A percentile compares a stretch with the other conserved stretches of the same genome.
phyloP scores from a whole-genome alignment of 1,139 yeast genomes.

The Yamadazyma aaseri region DNA sequence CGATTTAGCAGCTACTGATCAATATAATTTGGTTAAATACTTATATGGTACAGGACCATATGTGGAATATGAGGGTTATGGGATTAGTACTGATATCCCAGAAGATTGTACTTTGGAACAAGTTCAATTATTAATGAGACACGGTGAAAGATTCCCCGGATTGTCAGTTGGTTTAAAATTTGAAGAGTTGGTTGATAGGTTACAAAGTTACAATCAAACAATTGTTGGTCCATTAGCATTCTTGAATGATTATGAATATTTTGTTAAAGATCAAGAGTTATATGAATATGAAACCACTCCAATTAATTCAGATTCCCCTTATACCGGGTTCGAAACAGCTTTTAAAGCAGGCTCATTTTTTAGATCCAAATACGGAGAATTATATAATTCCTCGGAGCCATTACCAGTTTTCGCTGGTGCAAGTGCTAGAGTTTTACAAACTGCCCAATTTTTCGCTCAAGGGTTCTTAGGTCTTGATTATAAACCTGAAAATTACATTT shows the following conservation, averaged over 20 bases:
- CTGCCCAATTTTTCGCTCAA: slow-evolving; percentile 29
- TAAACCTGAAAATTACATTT: slow-evolving; percentile 16
- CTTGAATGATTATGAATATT: slow-evolving; percentile 26
- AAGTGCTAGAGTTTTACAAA: slow-evolving; percentile 30
- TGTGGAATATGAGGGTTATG: slow-evolving; percentile 33
- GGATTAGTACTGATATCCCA: slow-evolving; percentile 34
- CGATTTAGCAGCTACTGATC: slow-evolving; percentile 28
- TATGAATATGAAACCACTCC: slow-evolving; percentile 33
- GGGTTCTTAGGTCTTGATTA: slow-evolving; percentile 27
- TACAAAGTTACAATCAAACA: slow-evolving; percentile 19
- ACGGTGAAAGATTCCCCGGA: slow-evolving; percentile 39
- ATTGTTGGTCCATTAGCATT: slow-evolving; percentile 25
- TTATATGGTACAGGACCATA: slow-evolving; percentile 40
- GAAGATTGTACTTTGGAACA: slow-evolving; percentile 32
- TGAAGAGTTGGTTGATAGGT: slow-evolving; percentile 21
- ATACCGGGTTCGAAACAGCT: slow-evolving; percentile 27
- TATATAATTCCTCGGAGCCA: slow-evolving; percentile 19
- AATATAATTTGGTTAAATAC: slow-evolving; percentile 30
- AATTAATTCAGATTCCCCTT: slow-evolving; percentile 21
- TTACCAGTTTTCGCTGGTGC: slow-evolving; percentile 34
- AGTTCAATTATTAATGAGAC: slow-evolving; percentile 35
- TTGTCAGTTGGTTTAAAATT: slow-evolving; percentile 22
- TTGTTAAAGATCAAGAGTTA: slow-evolving; percentile 21
- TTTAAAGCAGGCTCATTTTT: slow-evolving; percentile 31
- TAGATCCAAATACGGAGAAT: slow-evolving; percentile 28